Conservation (phyloP, 2,329 filamentous ascomycete species). For the Fusarium agapanthi region DNA sequence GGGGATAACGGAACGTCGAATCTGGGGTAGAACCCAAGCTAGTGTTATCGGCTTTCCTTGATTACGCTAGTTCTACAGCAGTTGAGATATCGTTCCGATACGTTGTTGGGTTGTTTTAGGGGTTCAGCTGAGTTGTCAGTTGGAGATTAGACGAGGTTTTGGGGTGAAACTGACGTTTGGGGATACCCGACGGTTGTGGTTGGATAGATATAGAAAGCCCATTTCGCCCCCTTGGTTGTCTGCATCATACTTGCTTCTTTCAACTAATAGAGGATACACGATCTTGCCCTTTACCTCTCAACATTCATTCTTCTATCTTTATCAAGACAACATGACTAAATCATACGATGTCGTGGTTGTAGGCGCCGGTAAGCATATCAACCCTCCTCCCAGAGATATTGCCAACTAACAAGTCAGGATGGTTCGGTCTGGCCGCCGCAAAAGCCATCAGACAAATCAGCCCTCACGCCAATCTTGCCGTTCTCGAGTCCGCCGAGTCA, state of each 20-base stretch:
- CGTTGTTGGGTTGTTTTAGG: not conserved
- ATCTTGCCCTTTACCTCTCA: not conserved
- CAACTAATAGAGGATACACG: not conserved
- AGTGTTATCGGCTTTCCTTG: constrained; percentile 1
- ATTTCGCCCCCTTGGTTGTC: not conserved
- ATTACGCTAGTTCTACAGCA: not conserved
- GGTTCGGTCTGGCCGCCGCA: constrained; percentile 60
- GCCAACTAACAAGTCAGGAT: constrained; percentile 46
- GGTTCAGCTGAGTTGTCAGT: not conserved
- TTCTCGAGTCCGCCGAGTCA: constrained; percentile 60
- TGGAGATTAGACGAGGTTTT: not conserved
- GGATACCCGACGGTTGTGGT: not conserved
- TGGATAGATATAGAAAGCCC: constrained; percentile 10
- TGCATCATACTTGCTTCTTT: not conserved
- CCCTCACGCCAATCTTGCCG: constrained; percentile 54
- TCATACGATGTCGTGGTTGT: constrained; percentile 39
- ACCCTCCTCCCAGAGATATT: not conserved
- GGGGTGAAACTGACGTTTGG: not conserved
- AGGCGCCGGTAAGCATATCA: constrained; percentile 27
- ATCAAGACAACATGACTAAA: not conserved
- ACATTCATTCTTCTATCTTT: not conserved
- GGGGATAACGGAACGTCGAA: constrained; percentile 4
- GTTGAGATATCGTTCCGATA: not conserved
- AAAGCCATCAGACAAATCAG: constrained; percentile 62
- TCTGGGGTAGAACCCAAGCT: constrained; percentile 12